A percentile compares a stretch with the other conserved stretches of the same genome.
Evolutionary conservation across 2,329 filamentous ascomycete genomes (phyloP).

Genomic region (Ophioceras dolichostomum): DNA sequence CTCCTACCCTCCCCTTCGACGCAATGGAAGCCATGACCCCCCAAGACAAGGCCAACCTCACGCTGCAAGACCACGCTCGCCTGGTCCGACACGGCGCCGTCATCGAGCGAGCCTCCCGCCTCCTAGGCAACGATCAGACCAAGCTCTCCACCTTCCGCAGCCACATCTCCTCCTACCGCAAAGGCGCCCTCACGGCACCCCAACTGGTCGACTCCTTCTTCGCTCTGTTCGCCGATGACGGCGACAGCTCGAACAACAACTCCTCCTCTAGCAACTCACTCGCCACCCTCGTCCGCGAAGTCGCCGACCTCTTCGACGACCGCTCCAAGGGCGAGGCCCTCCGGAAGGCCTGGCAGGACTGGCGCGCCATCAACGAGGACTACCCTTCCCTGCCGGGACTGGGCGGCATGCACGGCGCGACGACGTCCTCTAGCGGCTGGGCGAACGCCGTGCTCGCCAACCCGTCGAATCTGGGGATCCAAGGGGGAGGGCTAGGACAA

Average conservation of each 20-base stretch:
- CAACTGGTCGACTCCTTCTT: conserved; percentile 83
- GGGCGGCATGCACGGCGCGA: conserved; percentile 52
- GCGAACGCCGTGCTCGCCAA: conserved; percentile 46
- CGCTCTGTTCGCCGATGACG: conserved; percentile 65
- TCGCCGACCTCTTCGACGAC: conserved; percentile 88
- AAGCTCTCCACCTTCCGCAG: conserved; percentile 71
- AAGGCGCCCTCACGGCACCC: conserved; percentile 54
- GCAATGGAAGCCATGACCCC: conserved; percentile 40
- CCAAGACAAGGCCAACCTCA: conserved; percentile 37
- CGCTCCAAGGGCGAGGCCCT: conserved; percentile 59
- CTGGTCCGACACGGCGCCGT: conserved; percentile 72
- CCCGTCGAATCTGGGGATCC: conserved; percentile 37
- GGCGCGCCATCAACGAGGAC: conserved; percentile 91
- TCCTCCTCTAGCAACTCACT: conserved; percentile 68
- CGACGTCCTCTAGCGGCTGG: conserved; percentile 46
- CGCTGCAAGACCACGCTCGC: conserved; percentile 70
- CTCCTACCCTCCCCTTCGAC: conserved; percentile 13
- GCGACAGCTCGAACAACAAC: too few relatives aligned
- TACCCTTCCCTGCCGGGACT: conserved; percentile 79
- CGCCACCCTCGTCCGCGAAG: conserved; percentile 80
- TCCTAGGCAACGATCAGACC: conserved; percentile 62
- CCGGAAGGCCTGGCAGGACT: conserved; percentile 83
- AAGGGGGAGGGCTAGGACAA: conserved; percentile 18
- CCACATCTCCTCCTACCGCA: conserved; percentile 68
- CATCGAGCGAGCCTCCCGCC: conserved; percentile 68